Evolutionary conservation across 208 protist species (phyloP), one percentile per base, ranked within the genome.

Genomic region (Crithidia acanthocephali): DNA sequence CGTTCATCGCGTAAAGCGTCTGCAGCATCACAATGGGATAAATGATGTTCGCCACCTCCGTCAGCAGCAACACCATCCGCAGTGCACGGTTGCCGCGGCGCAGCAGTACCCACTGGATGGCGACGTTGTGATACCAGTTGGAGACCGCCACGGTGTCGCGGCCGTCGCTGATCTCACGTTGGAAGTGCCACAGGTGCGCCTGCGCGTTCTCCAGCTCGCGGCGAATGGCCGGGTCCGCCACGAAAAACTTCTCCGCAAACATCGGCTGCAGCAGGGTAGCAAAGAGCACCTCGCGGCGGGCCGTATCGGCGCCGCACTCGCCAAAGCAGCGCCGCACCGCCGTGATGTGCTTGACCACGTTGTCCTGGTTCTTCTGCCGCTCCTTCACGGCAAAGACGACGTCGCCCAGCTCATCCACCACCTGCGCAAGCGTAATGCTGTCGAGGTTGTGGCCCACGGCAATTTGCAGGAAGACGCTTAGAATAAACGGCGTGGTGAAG

Each of bases 71-170:
- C 50, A 86, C 69, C 85, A 88, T 87, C 8, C 91, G 91, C 56
- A 94, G 76, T 5, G 88, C 86, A 25, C 81, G 81, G 72, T 94
- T 96, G 47, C 88, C 87, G 23, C 80, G 74, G 2, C 68, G 64
- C 11, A 94, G 80, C 42, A 93, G 51, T 23, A 84, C 70, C 85
- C 88, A 93, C 45, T 90, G 88, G 47, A 86, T 76, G 13, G 85
- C 82, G 7, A 93, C 80, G 58, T 96, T 96, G 76, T 93, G 83
- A 68, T 96, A 90, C 91, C 91, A 96, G 71, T 92, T 94, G 7
- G 87, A 88, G 44, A 93, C 66, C 23, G 88, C 80, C 10, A 96
- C 85, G 1, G 86, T 91, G 67, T 96, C 91, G 27, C 88, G 88
- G 64, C 84, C 90, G 73, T 96, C 88, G 50, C 57, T 79, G 11